A percentile compares a stretch with the other conserved stretches of the same genome.
Evolutionary conservation across 139 green algal species (phyloP).

Genomic region (Nannochloris sp.): DNA sequence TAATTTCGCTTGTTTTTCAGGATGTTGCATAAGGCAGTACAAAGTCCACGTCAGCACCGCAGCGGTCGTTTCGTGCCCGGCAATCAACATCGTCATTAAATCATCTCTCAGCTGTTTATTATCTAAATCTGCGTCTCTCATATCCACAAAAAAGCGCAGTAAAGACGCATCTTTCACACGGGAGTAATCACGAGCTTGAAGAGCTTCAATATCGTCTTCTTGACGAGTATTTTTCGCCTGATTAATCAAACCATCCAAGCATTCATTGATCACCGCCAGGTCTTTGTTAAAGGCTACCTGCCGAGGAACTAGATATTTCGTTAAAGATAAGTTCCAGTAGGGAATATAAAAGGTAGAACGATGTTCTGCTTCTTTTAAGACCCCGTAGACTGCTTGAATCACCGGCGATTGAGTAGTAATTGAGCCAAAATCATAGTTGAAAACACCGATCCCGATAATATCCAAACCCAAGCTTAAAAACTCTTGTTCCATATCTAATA

Average conservation of each 20-base stretch:
- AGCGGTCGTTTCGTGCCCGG: slow-evolving; percentile 93
- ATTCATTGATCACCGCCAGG: slow-evolving; percentile 82
- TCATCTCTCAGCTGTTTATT: slow-evolving; percentile 94
- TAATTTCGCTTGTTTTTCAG: slow-evolving; percentile 50
- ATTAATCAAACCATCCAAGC: slow-evolving; percentile 84
- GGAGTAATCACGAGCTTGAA: slow-evolving; percentile 79
- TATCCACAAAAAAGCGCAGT: slow-evolving; percentile 96
- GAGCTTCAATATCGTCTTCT: slow-evolving; percentile 67
- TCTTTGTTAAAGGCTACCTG: slow-evolving; percentile 31
- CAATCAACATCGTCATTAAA: slow-evolving; percentile 94
- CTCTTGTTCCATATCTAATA: slow-evolving; percentile 93
- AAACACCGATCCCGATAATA: slow-evolving; percentile 98
- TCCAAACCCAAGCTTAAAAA: slow-evolving; percentile 93
- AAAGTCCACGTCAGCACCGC: slow-evolving; percentile 85
- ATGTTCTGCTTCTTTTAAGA: slow-evolving; percentile 97
- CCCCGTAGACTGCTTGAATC: slow-evolving; percentile 95
- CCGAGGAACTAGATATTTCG: slow-evolving; percentile 40
- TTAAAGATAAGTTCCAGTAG: slow-evolving; percentile 85
- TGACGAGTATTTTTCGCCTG: slow-evolving; percentile 43
- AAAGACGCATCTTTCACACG: slow-evolving; percentile 87
- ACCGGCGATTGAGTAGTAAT: slow-evolving; percentile 89
- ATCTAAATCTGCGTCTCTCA: slow-evolving; percentile 81
- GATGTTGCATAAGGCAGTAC: slow-evolving; percentile 61
- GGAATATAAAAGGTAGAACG: slow-evolving; percentile 97
- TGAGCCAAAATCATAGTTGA: slow-evolving; percentile 98